Base-by-base conservation (phyloP, 108 stramenopile genomes). In the Pseudonitzschia pungens region DNA sequence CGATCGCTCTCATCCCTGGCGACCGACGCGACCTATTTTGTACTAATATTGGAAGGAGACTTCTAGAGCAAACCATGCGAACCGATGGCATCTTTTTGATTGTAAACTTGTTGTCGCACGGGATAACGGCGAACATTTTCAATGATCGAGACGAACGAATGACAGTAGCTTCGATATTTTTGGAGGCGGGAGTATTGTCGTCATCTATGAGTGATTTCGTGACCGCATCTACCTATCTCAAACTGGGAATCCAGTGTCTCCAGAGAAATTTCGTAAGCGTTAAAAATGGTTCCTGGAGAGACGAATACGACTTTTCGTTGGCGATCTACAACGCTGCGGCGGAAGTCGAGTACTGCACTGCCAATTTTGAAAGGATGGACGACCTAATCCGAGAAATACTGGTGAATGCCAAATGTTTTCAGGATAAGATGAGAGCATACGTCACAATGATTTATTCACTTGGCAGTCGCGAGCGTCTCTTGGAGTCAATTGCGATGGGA, bases 221-320 rank as follows among this genome's bases (percentile, higher is more conserved):
- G 22, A 76, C 85, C 10, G 84, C 87, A 18, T 55, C 78, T 0
- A 72, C 57, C 11, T 85, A 86, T 53, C 65, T 88, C 28, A 29
- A 76, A 44, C 59, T 80, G 50, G 90, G 82, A n/a, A 76, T 87
- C 6, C 74, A 74, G 18, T 45, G 87, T 22, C 78, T 88, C n/a
- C 65, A 69, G 7, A 55, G 71, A 21, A 79, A 77, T 21, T 55
- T 26, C 26, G 54, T 24, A 2, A 22, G 10, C 22, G 26, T 55
- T 2, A 1, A 2, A 20, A 26, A 55, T 24, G 54, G 54, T 1
- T 68, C 69, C 45, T 92, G 91, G 91, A 44, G 68, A 43, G 82
- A 75, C 21, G 70, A 58, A 26, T 92, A 89, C 60, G 80, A 81
- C 60, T 74, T 92, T 12, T 82, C 77, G 11, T 62, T 92, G n/a